Conservation (phyloP, 495 filamentous ascomycete genomes). For the Apodospora peruviana region DNA sequence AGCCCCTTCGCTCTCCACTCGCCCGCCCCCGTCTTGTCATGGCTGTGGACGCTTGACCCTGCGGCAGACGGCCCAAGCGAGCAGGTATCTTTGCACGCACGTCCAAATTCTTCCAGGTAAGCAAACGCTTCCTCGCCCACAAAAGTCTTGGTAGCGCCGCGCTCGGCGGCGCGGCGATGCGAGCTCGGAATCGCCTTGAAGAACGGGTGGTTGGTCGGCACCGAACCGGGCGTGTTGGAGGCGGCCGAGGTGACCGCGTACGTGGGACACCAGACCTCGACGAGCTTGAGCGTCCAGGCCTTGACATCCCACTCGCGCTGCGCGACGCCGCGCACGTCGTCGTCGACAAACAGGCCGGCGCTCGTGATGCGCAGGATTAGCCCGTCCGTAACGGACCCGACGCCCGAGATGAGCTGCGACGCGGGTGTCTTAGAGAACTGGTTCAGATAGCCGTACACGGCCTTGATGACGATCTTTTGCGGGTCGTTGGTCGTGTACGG, state of each 20-base stretch:
- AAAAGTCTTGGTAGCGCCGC: slow-evolving; percentile 40
- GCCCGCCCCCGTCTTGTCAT: slow-evolving; percentile 44
- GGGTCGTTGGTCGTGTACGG: slow-evolving; percentile 81
- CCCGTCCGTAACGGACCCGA: slow-evolving; percentile 75
- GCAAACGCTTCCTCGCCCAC: slow-evolving; percentile 59
- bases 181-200: slow-evolving; percentile 31
- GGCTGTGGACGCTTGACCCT: slow-evolving; percentile 19
- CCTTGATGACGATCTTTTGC: slow-evolving; percentile 88
- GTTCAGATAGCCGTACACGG: slow-evolving; percentile 86
- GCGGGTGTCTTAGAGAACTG: slow-evolving; percentile 73
- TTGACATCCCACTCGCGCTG: slow-evolving; percentile 98
- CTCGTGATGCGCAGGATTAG: slow-evolving; percentile 78
- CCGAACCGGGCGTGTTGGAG: slow-evolving; percentile 19
- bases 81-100: slow-evolving; percentile 59
- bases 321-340: slow-evolving; percentile 78
- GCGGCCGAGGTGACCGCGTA: slow-evolving; percentile 39
- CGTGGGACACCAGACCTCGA: slow-evolving; percentile 81
- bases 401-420: slow-evolving; percentile 71
- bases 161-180: slow-evolving; percentile 36
- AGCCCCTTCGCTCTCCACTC: slow-evolving; percentile 50
- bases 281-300: slow-evolving; percentile 88
- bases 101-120: slow-evolving; percentile 52
- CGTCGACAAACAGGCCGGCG: slow-evolving; percentile 93
- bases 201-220: slow-evolving; percentile 32
- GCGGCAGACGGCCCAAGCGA: slow-evolving; percentile 38